Evolutionary conservation across 305 asterid species (phyloP).

Genomic region (Withania somnifera): DNA sequence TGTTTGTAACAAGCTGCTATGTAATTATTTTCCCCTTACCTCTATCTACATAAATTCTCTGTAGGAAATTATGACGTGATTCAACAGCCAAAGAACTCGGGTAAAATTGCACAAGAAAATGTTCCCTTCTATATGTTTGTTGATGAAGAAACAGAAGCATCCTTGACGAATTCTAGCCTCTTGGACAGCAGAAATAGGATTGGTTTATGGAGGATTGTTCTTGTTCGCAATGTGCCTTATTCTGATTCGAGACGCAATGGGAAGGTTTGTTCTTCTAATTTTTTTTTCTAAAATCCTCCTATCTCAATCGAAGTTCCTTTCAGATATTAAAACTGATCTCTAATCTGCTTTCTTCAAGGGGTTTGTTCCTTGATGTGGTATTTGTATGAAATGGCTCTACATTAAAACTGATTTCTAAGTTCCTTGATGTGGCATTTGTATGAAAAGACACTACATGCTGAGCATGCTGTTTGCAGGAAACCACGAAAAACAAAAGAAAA

Average conservation of each 20-base stretch:
- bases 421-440: not conserved
- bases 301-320: not conserved
- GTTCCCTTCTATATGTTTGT: constrained; percentile 83
- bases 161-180: constrained; percentile 53
- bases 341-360: not conserved
- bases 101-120: constrained; percentile 44
- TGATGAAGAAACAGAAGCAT: constrained; percentile 88
- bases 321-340: not conserved
- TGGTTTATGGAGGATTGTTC: constrained; percentile 87
- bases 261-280: constrained; percentile 45
- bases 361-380: too few species aligned
- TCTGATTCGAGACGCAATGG: constrained; percentile 86
- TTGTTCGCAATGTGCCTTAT: constrained; percentile 81
- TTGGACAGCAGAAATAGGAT: constrained; percentile 50
- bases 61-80: constrained; percentile 85
- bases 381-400: not conserved
- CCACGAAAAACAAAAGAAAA: not conserved
- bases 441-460: not conserved
- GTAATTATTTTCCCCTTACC: not conserved
- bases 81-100: constrained; percentile 70
- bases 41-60: not conserved
- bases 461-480: not conserved
- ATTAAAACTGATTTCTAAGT: not conserved
- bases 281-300: not conserved
- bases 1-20: not conserved